A percentile compares a stretch with the other conserved stretches of the same genome.
These are phyloP conservation scores for Boletus fagicola DNA, from an alignment of 768 basidiomycete species.

Conservation along the genomic window DNA sequence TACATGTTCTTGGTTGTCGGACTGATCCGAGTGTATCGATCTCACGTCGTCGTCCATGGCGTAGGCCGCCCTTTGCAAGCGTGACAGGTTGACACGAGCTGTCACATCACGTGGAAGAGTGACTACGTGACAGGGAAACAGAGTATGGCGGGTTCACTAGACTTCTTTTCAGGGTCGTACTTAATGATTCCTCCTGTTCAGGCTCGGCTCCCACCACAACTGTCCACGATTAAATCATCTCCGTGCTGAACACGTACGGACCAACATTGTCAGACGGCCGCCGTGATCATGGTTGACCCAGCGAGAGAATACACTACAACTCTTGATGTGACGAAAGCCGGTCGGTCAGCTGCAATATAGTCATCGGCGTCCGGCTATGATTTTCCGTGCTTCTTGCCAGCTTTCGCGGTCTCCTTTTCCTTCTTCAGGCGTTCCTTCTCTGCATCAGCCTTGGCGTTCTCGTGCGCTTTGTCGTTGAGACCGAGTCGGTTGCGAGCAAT, in stretches of 20 bases:
- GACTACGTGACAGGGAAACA: not conserved
- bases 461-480: conserved; percentile 84
- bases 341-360: not conserved
- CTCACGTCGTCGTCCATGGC: conserved; percentile 34
- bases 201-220: conserved; percentile 9
- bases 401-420: conserved; percentile 52
- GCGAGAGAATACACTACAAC: not conserved
- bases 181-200: not conserved
- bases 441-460: conserved; percentile 70
- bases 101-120: conserved; percentile 30
- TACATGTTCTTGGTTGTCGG: conserved; percentile 28
- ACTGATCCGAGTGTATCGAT: conserved; percentile 32
- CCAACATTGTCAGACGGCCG: not conserved
- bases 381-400: conserved; percentile 34
- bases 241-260: conserved; percentile 1
- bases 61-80: not conserved
- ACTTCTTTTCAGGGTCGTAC: conserved; percentile 3
- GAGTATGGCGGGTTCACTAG: not conserved
- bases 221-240: conserved; percentile 16
- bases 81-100: conserved; percentile 24
- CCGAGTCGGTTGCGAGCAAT: conserved; percentile 90
- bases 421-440: conserved; percentile 55
- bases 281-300: not conserved
- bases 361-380: conserved; percentile 21
- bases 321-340: not conserved